These are phyloP conservation scores for Aquilaria agallochum DNA, from an alignment of 441 rosid genomes.

Conservation along the genomic window DNA sequence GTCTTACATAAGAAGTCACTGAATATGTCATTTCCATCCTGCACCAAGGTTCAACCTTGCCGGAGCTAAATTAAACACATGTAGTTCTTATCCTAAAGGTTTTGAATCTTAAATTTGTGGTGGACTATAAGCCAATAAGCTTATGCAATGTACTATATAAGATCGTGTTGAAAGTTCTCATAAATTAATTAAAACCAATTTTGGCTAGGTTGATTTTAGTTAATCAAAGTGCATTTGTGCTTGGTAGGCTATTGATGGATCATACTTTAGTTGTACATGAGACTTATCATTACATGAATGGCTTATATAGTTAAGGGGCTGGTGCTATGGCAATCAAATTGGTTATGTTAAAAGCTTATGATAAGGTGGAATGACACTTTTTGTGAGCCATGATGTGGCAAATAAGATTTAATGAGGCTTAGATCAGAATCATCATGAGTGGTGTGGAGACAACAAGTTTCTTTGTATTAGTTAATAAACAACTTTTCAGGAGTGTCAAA, in stretches of 20 bases:
- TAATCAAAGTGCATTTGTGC: background rate
- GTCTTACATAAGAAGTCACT: too few relatives aligned
- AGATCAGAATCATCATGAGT: background rate
- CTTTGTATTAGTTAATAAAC: background rate
- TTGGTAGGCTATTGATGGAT: background rate
- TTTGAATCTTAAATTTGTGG: too few relatives aligned
- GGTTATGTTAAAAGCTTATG: slow-evolving; percentile 6
- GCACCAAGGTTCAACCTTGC: too few relatives aligned
- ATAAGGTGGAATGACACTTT: slow-evolving; percentile 1
- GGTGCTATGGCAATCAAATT: background rate
- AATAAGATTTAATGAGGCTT: background rate
- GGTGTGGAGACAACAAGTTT: background rate
- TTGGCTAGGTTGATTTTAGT: background rate
- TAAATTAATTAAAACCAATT: background rate
- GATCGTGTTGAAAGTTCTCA: background rate
- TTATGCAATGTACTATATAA: background rate
- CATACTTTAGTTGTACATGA: background rate
- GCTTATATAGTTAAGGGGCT: too few relatives aligned
- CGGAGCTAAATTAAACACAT: too few relatives aligned
- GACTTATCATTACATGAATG: background rate
- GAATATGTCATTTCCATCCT: too few relatives aligned
- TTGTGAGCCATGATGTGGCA: background rate
- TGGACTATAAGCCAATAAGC: background rate
- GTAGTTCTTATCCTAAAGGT: too few relatives aligned
- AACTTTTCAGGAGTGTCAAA: background rate